Conservation (phyloP, 345 rosid species). For the Lumnitzera racemosa region DNA sequence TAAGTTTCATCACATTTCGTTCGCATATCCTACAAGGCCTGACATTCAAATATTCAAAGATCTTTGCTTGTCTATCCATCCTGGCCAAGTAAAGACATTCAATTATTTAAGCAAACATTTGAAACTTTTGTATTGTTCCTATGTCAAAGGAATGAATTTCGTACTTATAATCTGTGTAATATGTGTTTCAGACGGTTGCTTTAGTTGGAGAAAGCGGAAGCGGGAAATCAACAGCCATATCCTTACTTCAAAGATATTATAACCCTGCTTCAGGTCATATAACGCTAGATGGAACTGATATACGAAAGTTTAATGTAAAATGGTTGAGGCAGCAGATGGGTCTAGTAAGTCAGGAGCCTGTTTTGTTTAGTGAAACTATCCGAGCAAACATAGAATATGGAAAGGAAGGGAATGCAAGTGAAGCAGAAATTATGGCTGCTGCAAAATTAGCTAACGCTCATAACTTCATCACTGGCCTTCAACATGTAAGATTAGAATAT, state of each 20-base stretch:
- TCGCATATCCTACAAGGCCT: slow-evolving; percentile 32
- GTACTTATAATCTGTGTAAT: background rate
- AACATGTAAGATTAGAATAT: slow-evolving; percentile 13
- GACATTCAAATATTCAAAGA: slow-evolving; percentile 23
- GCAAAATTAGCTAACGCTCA: slow-evolving; percentile 29
- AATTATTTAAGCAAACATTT: too few relatives aligned
- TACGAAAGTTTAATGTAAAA: slow-evolving; percentile 18
- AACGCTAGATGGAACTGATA: slow-evolving; percentile 28
- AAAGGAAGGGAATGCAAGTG: slow-evolving; percentile 19
- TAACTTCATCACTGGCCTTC: slow-evolving; percentile 28
- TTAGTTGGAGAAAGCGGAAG: slow-evolving; percentile 44
- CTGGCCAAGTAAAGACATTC: slow-evolving; percentile 26
- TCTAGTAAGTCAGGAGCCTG: slow-evolving; percentile 28
- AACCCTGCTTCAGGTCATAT: slow-evolving; percentile 32
- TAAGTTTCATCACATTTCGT: slow-evolving; percentile 20
- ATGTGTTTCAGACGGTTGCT: slow-evolving; percentile 23
- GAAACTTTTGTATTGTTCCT: too few relatives aligned
- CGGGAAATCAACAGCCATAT: slow-evolving; percentile 26
- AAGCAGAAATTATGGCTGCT: slow-evolving; percentile 27
- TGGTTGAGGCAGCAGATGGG: slow-evolving; percentile 40
- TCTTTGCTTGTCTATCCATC: slow-evolving; percentile 21
- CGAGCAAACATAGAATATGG: slow-evolving; percentile 32
- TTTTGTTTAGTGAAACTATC: slow-evolving; percentile 21
- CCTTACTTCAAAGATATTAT: slow-evolving; percentile 32
- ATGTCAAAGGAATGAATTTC: too few relatives aligned